phyloP scores from a whole-genome alignment of 805 yeast genomes.

The Maudiozyma turicensis region DNA sequence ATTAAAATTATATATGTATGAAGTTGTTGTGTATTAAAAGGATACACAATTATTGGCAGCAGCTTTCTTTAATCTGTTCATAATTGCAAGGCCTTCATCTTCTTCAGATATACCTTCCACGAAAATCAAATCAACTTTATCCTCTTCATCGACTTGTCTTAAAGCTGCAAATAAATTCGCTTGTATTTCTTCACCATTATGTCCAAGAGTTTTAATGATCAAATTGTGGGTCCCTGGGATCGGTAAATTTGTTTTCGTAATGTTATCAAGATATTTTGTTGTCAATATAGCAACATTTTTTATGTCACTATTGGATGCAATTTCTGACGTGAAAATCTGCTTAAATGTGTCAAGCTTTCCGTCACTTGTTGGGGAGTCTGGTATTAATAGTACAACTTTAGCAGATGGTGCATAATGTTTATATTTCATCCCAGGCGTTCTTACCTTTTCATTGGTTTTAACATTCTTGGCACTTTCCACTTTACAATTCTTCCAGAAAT shows the following conservation, averaged over 20 bases:
- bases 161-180: slow-evolving; percentile 62
- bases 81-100: slow-evolving; percentile 84
- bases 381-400: slow-evolving; percentile 56
- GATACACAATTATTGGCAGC: slow-evolving; percentile 8
- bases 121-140: slow-evolving; percentile 55
- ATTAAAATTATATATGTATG: neutral
- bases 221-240: neutral
- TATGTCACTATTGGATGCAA: slow-evolving; percentile 7
- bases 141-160: slow-evolving; percentile 63
- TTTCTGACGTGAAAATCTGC: slow-evolving; percentile 13
- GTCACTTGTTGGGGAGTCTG: slow-evolving; percentile 33
- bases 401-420: slow-evolving; percentile 91
- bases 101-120: slow-evolving; percentile 74
- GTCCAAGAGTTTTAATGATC: slow-evolving; percentile 33
- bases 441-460: slow-evolving; percentile 55
- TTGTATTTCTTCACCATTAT: slow-evolving; percentile 48
- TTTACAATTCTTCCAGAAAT: slow-evolving; percentile 50
- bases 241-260: neutral
- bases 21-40: neutral
- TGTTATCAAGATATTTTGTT: slow-evolving; percentile 23
- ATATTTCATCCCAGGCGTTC: slow-evolving; percentile 98
- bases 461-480: slow-evolving; percentile 56
- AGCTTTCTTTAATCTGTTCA: slow-evolving; percentile 58
- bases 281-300: slow-evolving; percentile 45
- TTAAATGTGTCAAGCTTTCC: slow-evolving; percentile 23